Evolutionary conservation across 2,329 filamentous ascomycete species (phyloP).

Genomic region (Penicillium polonicum): DNA sequence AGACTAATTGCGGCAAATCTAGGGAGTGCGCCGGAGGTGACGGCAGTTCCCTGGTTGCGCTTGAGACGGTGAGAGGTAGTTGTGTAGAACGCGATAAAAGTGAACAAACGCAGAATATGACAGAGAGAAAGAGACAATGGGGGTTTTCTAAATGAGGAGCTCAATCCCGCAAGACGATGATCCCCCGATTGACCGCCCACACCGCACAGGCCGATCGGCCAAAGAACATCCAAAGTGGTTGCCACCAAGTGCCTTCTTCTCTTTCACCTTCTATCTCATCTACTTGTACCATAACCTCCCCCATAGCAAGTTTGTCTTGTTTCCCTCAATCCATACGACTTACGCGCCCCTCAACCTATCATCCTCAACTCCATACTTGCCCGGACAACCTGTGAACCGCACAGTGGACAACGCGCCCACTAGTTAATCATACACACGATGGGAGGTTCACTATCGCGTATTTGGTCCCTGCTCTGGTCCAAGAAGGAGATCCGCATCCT

Average conservation of each 20-base stretch:
- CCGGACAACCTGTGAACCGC: constrained; percentile 1
- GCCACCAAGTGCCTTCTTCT: constrained; percentile 19
- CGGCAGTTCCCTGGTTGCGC: neutral
- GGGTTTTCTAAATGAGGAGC: constrained; percentile 12
- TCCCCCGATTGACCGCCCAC: constrained; percentile 28
- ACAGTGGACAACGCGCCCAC: neutral
- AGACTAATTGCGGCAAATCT: constrained; percentile 13
- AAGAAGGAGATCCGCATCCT: constrained; percentile 99
- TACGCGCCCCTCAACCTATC: neutral
- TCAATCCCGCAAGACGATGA: constrained; percentile 11
- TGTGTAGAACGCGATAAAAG: neutral
- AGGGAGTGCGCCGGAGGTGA: constrained; percentile 14
- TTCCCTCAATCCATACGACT: neutral
- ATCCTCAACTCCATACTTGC: neutral
- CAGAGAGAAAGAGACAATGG: constrained; percentile 4
- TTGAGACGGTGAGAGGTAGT: neutral
- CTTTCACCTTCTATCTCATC: constrained; percentile 5
- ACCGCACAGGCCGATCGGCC: constrained; percentile 24
- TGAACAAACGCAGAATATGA: neutral
- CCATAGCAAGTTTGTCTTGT: neutral
- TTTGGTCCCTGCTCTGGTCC: constrained; percentile 74
- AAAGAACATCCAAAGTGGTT: constrained; percentile 19
- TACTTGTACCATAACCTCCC: constrained; percentile 5
- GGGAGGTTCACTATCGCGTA: constrained; percentile 57
- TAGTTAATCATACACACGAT: constrained; percentile 38